Percentiles rank a stretch among this genome's conserved stretches.
phyloP scores from a whole-genome alignment of 2,329 filamentous ascomycete genomes.

The Venturia pyrina region DNA sequence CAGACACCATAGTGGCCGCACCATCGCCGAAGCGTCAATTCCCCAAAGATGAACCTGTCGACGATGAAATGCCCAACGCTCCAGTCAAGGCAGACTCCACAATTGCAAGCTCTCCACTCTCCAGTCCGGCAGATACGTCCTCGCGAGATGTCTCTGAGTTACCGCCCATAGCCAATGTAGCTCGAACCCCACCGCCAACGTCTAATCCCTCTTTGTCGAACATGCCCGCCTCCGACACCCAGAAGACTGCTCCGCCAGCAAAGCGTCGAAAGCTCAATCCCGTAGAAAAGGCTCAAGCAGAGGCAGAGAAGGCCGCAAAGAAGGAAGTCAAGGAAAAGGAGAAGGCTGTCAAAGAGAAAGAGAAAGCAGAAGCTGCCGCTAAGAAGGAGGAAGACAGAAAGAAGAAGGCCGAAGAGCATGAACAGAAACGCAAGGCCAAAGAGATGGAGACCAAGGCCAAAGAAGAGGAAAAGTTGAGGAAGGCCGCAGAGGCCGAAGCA shows the following conservation, averaged over 20 bases:
- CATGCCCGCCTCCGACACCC: not conserved
- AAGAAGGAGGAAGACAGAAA: constrained; percentile 19
- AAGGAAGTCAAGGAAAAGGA: constrained; percentile 28
- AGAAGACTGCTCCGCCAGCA: constrained; percentile 21
- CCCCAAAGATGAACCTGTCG: not conserved
- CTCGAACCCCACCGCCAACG: constrained; percentile 12
- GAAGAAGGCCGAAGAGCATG: constrained; percentile 16
- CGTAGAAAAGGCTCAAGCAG: constrained; percentile 28
- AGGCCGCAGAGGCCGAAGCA: constrained; percentile 27
- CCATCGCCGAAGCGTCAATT: constrained; percentile 4
- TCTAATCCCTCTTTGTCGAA: not conserved
- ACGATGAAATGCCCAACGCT: not conserved
- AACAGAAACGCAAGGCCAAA: constrained; percentile 21
- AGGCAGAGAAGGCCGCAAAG: constrained; percentile 22
- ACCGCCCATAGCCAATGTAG: not conserved
- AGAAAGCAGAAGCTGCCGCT: constrained; percentile 21
- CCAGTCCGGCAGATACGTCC: not conserved
- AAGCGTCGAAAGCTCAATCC: constrained; percentile 34
- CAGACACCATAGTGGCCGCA: not conserved
- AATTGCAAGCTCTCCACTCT: not conserved
- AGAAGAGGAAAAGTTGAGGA: constrained; percentile 29
- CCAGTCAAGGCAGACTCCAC: not conserved
- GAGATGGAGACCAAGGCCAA: constrained; percentile 19
- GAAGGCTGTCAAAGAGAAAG: constrained; percentile 27
- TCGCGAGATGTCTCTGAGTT: not conserved